A percentile compares a stretch with the other conserved stretches of the same genome.
phyloP scores from a whole-genome alignment of 495 filamentous ascomycete species.

The Xylaria telfairii region DNA sequence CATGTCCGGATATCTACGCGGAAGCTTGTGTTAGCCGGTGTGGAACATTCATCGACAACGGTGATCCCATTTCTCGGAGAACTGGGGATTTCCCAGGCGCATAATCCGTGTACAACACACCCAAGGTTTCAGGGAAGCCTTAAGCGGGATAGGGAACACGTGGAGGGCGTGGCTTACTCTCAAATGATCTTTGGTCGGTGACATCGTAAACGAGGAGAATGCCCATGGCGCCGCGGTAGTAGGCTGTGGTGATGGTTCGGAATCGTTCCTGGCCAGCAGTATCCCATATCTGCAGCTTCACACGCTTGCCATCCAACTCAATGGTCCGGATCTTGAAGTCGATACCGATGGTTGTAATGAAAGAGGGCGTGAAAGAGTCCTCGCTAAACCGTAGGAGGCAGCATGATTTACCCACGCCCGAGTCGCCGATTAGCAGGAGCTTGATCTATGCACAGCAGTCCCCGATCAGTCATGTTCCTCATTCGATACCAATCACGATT shows the following conservation, averaged over 20 bases:
- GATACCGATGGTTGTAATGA: constrained; percentile 99
- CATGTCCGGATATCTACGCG: constrained; percentile 91
- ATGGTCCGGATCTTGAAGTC: constrained; percentile 99
- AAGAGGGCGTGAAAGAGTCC: constrained; percentile 97
- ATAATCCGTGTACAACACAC: constrained; percentile 16
- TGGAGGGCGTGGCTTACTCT: constrained; percentile 69
- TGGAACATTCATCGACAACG: background rate
- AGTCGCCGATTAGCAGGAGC: constrained; percentile 96
- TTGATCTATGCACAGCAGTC: constrained; percentile 74
- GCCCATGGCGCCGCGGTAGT: constrained; percentile 98
- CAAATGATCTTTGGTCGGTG: constrained; percentile 95
- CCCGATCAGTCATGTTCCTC: background rate
- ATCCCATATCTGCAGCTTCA: constrained; percentile 99
- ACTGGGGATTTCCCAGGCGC: background rate
- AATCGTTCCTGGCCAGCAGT: constrained; percentile 98
- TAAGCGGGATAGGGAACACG: constrained; percentile 8
- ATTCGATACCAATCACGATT: background rate
- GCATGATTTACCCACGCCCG: constrained; percentile 97
- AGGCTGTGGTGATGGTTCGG: constrained; percentile 97
- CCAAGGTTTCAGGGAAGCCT: background rate
- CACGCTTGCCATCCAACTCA: constrained; percentile 95
- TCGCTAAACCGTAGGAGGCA: constrained; percentile 98
- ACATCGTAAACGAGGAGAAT: constrained; percentile 98
- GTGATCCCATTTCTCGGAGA: background rate
- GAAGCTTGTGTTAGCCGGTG: constrained; percentile 26